Conservation (phyloP, 352 stramenopile species). For the Globisporangium carolinianum region DNA sequence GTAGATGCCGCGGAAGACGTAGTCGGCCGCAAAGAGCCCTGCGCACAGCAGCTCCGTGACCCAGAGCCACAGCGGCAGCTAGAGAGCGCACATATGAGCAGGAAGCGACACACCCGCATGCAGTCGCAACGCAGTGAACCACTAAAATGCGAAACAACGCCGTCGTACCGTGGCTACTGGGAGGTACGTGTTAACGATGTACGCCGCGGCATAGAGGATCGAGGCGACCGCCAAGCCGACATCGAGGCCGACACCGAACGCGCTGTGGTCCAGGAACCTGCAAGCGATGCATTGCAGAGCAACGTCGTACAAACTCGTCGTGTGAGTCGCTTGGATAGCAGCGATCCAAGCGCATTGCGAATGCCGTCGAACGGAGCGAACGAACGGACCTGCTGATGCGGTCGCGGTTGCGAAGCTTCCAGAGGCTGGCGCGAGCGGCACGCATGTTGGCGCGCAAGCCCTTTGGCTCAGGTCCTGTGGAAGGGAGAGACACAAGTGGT, state of each 20-base stretch:
- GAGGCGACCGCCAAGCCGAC: slow-evolving; percentile 46
- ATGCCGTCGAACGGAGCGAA: not conserved
- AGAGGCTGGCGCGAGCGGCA: slow-evolving; percentile 19
- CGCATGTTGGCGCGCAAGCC: slow-evolving; percentile 22
- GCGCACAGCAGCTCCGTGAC: slow-evolving; percentile 59
- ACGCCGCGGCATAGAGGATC: slow-evolving; percentile 52
- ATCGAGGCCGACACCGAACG: slow-evolving; percentile 62
- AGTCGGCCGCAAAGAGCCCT: slow-evolving; percentile 56
- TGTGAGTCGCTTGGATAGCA: not conserved
- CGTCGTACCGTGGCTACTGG: slow-evolving; percentile 39
- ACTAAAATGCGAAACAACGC: not conserved
- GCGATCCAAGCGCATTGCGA: not conserved
- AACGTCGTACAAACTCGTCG: too few species aligned
- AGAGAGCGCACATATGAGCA: slow-evolving; percentile 4
- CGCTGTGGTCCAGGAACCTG: slow-evolving; percentile 67
- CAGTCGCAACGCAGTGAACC: too few species aligned
- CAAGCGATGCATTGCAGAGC: too few species aligned
- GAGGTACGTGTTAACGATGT: slow-evolving; percentile 79
- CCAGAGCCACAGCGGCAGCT: slow-evolving; percentile 71
- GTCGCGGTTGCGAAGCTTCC: slow-evolving; percentile 23
- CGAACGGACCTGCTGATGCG: slow-evolving; percentile 32
- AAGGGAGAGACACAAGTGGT: not conserved
- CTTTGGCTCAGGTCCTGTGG: slow-evolving; percentile 21
- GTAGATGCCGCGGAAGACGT: slow-evolving; percentile 64
- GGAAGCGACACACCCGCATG: not conserved